Evolutionary conservation across 2,329 filamentous ascomycete species (phyloP).

Genomic region (Ascochyta koolunga): DNA sequence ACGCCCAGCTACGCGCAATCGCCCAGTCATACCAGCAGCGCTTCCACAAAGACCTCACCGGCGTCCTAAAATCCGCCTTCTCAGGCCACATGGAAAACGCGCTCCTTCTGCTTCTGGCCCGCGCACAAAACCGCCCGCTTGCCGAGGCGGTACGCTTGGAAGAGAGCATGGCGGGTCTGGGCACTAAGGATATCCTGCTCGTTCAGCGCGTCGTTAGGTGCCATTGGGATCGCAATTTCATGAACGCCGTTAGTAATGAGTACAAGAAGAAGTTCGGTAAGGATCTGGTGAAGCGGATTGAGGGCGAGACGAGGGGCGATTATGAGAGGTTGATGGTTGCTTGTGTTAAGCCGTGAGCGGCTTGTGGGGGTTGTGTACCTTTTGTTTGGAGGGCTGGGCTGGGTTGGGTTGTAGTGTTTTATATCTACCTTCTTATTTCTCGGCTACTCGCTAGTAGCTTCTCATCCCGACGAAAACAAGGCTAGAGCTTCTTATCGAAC

Average conservation of each 20-base stretch:
- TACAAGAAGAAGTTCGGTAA: conserved; percentile 74
- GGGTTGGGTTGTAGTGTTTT: too few species aligned
- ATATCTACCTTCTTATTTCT: neutral
- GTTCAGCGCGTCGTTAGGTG: conserved; percentile 76
- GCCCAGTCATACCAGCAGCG: conserved; percentile 74
- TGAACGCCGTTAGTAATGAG: conserved; percentile 78
- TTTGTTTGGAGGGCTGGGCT: too few species aligned
- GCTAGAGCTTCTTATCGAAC: too few species aligned
- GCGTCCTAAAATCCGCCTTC: conserved; percentile 80
- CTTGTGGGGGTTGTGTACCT: too few species aligned
- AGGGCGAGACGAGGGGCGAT: conserved; percentile 83
- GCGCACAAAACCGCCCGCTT: conserved; percentile 80
- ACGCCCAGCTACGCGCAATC: conserved; percentile 85
- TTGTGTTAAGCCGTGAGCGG: conserved; percentile 54
- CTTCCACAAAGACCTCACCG: conserved; percentile 73
- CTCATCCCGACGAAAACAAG: too few species aligned
- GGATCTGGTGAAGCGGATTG: conserved; percentile 72
- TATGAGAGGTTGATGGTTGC: conserved; percentile 79
- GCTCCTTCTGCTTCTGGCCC: conserved; percentile 77
- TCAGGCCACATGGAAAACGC: conserved; percentile 91
- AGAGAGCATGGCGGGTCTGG: conserved; percentile 82
- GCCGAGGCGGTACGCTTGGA: conserved; percentile 85
- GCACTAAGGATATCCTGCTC: conserved; percentile 84
- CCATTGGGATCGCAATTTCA: conserved; percentile 80
- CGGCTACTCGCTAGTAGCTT: too few species aligned